Base-by-base conservation (phyloP, 805 yeast species). In the Barnettozyma californica region DNA sequence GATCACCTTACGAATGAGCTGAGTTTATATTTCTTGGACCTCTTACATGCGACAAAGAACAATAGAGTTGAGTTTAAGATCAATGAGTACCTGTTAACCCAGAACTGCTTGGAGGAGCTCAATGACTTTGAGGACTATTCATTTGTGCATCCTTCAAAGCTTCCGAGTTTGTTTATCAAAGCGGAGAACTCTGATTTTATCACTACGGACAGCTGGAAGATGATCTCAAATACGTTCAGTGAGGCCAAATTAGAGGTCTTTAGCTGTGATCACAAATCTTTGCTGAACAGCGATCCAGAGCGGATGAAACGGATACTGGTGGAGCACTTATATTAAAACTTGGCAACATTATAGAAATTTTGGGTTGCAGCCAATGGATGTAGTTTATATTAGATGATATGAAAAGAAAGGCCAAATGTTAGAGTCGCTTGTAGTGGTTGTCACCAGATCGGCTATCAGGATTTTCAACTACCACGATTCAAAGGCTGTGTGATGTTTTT, bases 161-260 rank as follows among this genome's bases (percentile, higher is more conserved):
- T 49, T 2, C 45, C 47, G 1, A 68, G 72, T 2, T 52, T 75
- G 38, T 71, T 79, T 43, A 61, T 79, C 58, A 68, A 70, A 47
- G 83, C 76, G 4, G 48, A 59, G 16, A 48, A 66, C 14, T 75
- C 81, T 2, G 57, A 62, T 0, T 74, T 78, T 48, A 68, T 80
- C 14, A 59, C 57, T 14, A 65, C 64, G 4, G 52, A 67, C 42
- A 64, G 62, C 34, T 40, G 47, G 49, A 31, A 29, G n/a, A 29
- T 43, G 34, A 49, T 49, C n/a, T 13, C 46, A 11, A 21, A 25
- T 2, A 26, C 41, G 4, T 46, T 49, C 25, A 10, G 19, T 3
- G 20, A 25, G 13, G 41, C 42, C 8, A 27, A 26, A 20, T 19
- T 47, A 14, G 44, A 44, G 16, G 14, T 18, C 9, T 40, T 47